A percentile compares a stretch with the other conserved stretches of the same genome.
These are phyloP conservation scores for Tirmania nivea DNA, from an alignment of 495 filamentous ascomycete species.

Conservation along the genomic window DNA sequence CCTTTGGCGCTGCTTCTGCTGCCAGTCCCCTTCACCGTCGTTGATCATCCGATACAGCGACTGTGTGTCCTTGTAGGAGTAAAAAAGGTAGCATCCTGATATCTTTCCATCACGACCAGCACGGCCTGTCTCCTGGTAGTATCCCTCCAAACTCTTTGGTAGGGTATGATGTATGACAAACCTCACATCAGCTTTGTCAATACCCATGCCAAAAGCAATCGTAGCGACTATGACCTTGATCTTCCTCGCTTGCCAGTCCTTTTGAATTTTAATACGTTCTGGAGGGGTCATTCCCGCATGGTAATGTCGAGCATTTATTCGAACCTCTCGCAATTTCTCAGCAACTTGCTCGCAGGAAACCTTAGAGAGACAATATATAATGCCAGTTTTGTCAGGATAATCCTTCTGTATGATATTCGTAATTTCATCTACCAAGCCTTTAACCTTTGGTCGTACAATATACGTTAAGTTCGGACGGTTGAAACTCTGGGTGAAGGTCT, in stretches of 20 bases:
- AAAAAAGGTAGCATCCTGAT: slow-evolving; percentile 81
- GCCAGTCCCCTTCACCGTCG: slow-evolving; percentile 43
- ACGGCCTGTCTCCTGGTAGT: slow-evolving; percentile 92
- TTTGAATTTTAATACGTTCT: slow-evolving; percentile 46
- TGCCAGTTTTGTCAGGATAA: slow-evolving; percentile 57
- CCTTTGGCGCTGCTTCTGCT: slow-evolving; percentile 63
- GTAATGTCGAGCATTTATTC: slow-evolving; percentile 61
- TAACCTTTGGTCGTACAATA: slow-evolving; percentile 40
- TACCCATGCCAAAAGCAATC: slow-evolving; percentile 97
- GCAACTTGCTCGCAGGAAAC: slow-evolving; percentile 65
- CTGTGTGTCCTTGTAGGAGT: slow-evolving; percentile 49
- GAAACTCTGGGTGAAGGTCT: slow-evolving; percentile 71
- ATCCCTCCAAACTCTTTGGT: slow-evolving; percentile 91
- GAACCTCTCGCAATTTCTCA: slow-evolving; percentile 34
- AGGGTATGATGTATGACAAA: slow-evolving; percentile 85
- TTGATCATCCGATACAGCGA: slow-evolving; percentile 52
- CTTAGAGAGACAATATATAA: slow-evolving; percentile 82
- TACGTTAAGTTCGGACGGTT: slow-evolving; percentile 84
- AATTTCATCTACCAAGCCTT: slow-evolving; percentile 41
- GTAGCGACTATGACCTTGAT: slow-evolving; percentile 92
- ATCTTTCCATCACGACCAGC: slow-evolving; percentile 75
- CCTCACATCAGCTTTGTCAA: slow-evolving; percentile 88
- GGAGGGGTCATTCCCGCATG: slow-evolving; percentile 52
- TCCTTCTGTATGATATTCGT: slow-evolving; percentile 43
- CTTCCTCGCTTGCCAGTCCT: slow-evolving; percentile 55